Base-by-base conservation (phyloP, 2,329 filamentous ascomycete species). In the Cercospora zeina region DNA sequence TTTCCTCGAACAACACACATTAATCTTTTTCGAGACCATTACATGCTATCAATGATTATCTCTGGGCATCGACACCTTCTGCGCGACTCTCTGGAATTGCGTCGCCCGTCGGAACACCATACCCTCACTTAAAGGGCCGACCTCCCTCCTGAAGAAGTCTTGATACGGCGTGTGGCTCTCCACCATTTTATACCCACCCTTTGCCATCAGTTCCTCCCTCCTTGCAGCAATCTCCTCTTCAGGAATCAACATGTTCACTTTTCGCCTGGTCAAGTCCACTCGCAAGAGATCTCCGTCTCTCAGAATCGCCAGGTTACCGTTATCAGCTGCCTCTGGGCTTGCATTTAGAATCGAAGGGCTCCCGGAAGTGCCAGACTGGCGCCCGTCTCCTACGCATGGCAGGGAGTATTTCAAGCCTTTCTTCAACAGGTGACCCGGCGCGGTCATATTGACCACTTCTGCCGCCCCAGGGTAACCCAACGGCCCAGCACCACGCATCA, bases 291-390 rank as follows among this genome's bases (percentile, higher is more conserved):
- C 82, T 1, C 82, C 81, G 67, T 83, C 79, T 13, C 70, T 71
- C 19, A 84, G 70, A 19, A 84, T 74, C 3, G 80, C 81, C 19
- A 84, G 73, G 58, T 84, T 84, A 1, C 82, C 82, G 7, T 81
- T 82, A 9, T 79, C 80, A 1, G 82, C 81, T 11, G 82, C 82
- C 70, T 85, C 82, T 7, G 82, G 82, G 49, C 78, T 82, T 1
- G 81, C 82, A 63, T 84, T 83, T n/a, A 84, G 71, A 55, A 85
- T 84, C 0, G 80, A 83, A 1, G 82, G 82, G 2, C 79, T 82
- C 0, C 79, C 81, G 2, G 82, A 84, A 2, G 82, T 85, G 33
- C 82, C 82, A 7, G 80, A 83, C 68, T 84, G 82, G 51, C 82
- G 74, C 1, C 82, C 82, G 67, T 85, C 82, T 6, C 82, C 82